Percentiles rank a stretch among this genome's conserved stretches.
phyloP scores from a whole-genome alignment of 2,329 filamentous ascomycete species.

The Alternaria metachromatica region DNA sequence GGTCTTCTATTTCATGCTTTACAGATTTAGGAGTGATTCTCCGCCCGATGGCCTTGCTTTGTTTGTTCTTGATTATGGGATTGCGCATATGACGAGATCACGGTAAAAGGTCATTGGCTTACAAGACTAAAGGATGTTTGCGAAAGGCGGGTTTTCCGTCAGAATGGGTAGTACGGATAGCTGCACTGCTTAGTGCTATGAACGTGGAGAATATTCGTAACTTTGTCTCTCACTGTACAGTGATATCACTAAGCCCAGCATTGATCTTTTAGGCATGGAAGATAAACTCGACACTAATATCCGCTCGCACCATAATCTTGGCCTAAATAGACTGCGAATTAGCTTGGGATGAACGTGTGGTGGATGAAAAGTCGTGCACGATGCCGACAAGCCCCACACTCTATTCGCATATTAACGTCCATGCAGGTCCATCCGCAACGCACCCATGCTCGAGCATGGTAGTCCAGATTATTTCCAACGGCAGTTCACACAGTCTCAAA shows the following conservation, averaged over 20 bases:
- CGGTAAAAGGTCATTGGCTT: background rate
- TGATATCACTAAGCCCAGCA: background rate
- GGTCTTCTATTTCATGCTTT: background rate
- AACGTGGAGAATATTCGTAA: background rate
- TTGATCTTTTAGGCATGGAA: background rate
- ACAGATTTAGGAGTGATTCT: background rate
- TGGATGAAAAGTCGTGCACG: background rate
- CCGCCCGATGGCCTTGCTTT: background rate
- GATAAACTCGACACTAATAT: background rate
- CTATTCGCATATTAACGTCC: constrained; percentile 1
- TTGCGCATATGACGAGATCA: background rate
- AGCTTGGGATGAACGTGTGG: background rate
- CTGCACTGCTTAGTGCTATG: background rate
- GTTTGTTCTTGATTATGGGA: background rate
- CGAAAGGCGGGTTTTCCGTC: background rate
- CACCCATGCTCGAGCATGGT: background rate
- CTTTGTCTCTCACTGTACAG: background rate
- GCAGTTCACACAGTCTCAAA: background rate
- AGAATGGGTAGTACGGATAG: background rate
- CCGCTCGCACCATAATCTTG: background rate
- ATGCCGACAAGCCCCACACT: constrained; percentile 8
- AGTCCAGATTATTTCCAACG: background rate
- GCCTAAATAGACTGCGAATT: background rate
- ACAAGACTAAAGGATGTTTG: background rate
- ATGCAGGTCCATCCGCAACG: background rate